Base-by-base conservation (phyloP, 352 stramenopile genomes). In the Hyaloperonospora brassicae region DNA sequence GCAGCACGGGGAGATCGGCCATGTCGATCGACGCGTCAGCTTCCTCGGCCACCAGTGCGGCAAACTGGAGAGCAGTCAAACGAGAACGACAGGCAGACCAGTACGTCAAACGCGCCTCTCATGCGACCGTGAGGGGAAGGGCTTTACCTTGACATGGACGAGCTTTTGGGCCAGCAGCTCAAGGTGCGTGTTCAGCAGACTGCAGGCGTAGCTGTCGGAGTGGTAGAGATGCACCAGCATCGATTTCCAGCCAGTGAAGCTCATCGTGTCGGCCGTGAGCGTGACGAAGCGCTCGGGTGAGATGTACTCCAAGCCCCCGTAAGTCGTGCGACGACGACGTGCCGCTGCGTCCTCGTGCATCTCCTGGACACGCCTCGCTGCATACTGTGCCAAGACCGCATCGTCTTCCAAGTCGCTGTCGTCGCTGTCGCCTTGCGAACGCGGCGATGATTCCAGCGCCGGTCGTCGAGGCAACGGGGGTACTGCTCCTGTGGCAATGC, bases 151-250 rank as follows among this genome's bases (percentile, higher is more conserved):
- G 41, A 85, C 52, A 34, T 85, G 70, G 5, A 76, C 50, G 38
- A 86, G 61, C n/a, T 79, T 67, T 17, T 45, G 49, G 43, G 76
- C 78, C n/a, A 91, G 57, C 31, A 64, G 13, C 52, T 74, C 64
- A 1, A 93, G 63, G 44, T 87, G 77, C 23, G 69, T 52, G 50
- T 93, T 93, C 14, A 93, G 56, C 24, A 90, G 59, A 1, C 56
- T 45, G 30, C 83, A 93, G n/a, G 76, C 60, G 48, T 90, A 86
- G 63, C 76, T 93, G 23, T 87, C 78, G 0, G 70, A 55, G 36
- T 87, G 67, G 41, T 79, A 89, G 5, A 91, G 64, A 45, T 91
- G 80, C 27, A 91, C 67, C 21, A 87, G 43, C 50, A 71, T 61
- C 4, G 27, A 34, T 12, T 59, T 53, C 34, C 55, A 43, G 38